phyloP scores from a whole-genome alignment of 257 asterid genomes.

The Cinchona pubescens region DNA sequence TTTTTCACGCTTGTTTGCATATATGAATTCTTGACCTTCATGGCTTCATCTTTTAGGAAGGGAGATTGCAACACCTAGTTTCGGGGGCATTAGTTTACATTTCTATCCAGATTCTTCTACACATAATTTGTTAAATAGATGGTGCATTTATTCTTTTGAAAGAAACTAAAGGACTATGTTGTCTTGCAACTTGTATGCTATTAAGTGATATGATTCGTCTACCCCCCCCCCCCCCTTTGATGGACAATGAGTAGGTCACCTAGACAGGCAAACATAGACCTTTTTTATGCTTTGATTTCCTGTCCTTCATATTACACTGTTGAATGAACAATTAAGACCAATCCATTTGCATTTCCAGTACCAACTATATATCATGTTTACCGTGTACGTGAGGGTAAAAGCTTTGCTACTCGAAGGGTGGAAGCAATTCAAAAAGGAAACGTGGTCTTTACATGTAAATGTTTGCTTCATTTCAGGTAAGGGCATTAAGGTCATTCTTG shows the following conservation, averaged over 20 bases:
- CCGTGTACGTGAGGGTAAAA: conserved; percentile 94
- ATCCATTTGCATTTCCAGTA: conserved; percentile 35
- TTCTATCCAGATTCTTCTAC: not conserved
- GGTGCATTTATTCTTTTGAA: not conserved
- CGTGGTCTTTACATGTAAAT: conserved; percentile 67
- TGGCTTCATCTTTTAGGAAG: conserved; percentile 7
- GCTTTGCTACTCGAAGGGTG: conserved; percentile 95
- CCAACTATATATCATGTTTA: conserved; percentile 90
- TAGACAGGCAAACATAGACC: not conserved
- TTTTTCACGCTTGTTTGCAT: not conserved
- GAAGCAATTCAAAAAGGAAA: conserved; percentile 93
- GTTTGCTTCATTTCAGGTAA: conserved; percentile 93
- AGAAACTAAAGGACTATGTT: not conserved
- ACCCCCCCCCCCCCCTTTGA: not conserved
- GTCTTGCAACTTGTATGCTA: not conserved
- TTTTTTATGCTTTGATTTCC: not conserved
- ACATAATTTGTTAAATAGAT: not conserved
- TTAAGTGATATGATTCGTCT: not conserved
- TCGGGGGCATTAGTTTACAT: not conserved
- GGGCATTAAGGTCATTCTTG: conserved; percentile 7
- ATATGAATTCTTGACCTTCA: not conserved
- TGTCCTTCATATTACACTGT: not conserved
- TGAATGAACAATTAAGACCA: not conserved
- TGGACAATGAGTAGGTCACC: not conserved
- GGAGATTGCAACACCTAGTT: not conserved